Conservation (phyloP, 1,139 yeast species). For the Candida neerlandica region DNA sequence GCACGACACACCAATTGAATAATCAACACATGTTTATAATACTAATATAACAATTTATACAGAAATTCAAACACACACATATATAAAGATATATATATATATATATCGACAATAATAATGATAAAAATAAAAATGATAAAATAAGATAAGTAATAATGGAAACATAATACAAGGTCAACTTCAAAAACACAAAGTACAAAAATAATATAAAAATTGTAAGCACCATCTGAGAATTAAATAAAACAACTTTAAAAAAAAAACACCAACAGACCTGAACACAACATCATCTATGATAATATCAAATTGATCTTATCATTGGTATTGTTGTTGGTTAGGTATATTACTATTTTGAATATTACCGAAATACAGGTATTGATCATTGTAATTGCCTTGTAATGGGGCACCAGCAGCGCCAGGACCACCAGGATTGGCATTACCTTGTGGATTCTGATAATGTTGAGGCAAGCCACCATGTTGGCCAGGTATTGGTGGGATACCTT, state of each 20-base stretch:
- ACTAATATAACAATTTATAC: not conserved
- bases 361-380: conserved; percentile 58
- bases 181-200: not conserved
- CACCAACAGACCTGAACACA: not conserved
- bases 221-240: conserved; percentile 1
- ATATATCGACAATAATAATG: not conserved
- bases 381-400: conserved; percentile 26
- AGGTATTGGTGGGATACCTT: conserved; percentile 35
- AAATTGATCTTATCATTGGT: conserved; percentile 32
- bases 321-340: conserved; percentile 47
- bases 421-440: conserved; percentile 25
- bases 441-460: conserved; percentile 25
- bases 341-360: conserved; percentile 55
- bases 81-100: not conserved
- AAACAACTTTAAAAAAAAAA: not conserved
- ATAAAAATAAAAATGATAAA: not conserved
- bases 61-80: not conserved
- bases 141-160: not conserved
- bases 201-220: not conserved
- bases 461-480: conserved; percentile 13
- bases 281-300: not conserved
- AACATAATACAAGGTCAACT: conserved; percentile 6
- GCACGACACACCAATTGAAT: no score
- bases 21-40: no score
- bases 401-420: conserved; percentile 12